Evolutionary conservation across 192 early-diverging fungal genomes (phyloP), one percentile per base, ranked within the genome.

Genomic region (Entomortierella lignicola): DNA sequence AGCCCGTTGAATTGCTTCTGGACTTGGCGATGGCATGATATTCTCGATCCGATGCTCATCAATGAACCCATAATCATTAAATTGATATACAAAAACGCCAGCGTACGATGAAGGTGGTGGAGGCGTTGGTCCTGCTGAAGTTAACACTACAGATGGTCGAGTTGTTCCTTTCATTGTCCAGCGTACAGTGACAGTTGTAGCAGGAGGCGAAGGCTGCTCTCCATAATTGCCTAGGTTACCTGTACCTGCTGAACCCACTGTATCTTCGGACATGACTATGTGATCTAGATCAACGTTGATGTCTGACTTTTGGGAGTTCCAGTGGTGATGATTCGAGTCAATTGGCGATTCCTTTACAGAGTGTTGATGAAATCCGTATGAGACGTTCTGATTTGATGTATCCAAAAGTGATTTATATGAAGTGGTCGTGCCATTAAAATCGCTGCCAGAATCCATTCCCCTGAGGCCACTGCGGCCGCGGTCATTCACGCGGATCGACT

Each of bases 11-110:
- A 87, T 66, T 1, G 83, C 81, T 27, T 83, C 63, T 17, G 84
- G 74, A 39, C 84, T 85, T 0, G 86, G 86, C 0, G 86, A 77
- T 1, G 86, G 86, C 52, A 77, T 74, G 23, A 87, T 83, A 23
- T 85, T 80, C 54, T 87, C 84, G 53, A 87, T 85, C 41, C 73
- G 63, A 53, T 87, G 86, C 54, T 87, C 86, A 11, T 68, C 27
- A 50, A 87, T 81, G 56, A 79, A 47, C 0, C 86, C 86, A 20
- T 60, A 23, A 4, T 72, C 58, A 68, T 85, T 64, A 60, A 87
- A 84, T 29, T 64, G 39, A 56, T 87, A 87, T 25, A 84, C 54
- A 74, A 87, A 87, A 0, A 87, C 57, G 8, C 86, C 86, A 52
- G 77, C 75, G 21, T 79, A 84, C 17, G 80, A 71, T 3, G 79